Base-by-base conservation (phyloP, 257 asterid species). In the Ballota nigra region DNA sequence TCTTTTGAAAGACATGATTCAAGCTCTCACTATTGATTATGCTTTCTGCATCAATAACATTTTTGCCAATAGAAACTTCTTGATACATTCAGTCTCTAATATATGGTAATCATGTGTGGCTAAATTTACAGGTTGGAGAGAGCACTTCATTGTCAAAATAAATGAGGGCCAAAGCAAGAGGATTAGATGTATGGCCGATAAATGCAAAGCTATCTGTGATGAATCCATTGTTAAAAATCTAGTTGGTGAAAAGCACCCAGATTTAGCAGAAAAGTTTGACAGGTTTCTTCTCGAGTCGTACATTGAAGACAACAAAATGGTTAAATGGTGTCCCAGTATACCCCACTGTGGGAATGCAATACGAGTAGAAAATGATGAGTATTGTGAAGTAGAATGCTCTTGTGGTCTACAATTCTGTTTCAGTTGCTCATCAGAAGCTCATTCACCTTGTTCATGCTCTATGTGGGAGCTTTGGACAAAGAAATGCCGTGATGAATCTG, bases 261-360 rank as follows among this genome's bases (percentile, higher is more conserved):
- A 84, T 77, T 82, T 95, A 72, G 98, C 96, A 1, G 95, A 87
- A 79, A 95, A 92, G 68, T 92, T 95, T 82, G 99, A 95, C 47
- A 79, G 96, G 11, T 92, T 95, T 83, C 97, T 95, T 63, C 93
- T 92, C 15, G 99, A 95, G 83, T 95, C 99, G 1, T 95, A 95
- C 77, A 92, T 95, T 59, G 99, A 92, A 82, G 99, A 95, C 84
- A 95, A 95, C 78, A 91, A 81, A 78, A 95, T 87, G 98, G 98
- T 95, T 33, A 89, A 95, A 75, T 95, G 99, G 99, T 95, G 98
- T 76, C 98, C 98, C 15, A 95, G 99, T 68, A 64, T 77, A 59
- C 99, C 99, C n/a, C 98, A 95, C 74, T 95, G 99, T 83, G 99
- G 99, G 76, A 92, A 88, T 68, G 99, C 99, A 28, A 89, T 95